phyloP scores from a whole-genome alignment of 2,329 filamentous ascomycete genomes.

The Colletotrichum sidae region DNA sequence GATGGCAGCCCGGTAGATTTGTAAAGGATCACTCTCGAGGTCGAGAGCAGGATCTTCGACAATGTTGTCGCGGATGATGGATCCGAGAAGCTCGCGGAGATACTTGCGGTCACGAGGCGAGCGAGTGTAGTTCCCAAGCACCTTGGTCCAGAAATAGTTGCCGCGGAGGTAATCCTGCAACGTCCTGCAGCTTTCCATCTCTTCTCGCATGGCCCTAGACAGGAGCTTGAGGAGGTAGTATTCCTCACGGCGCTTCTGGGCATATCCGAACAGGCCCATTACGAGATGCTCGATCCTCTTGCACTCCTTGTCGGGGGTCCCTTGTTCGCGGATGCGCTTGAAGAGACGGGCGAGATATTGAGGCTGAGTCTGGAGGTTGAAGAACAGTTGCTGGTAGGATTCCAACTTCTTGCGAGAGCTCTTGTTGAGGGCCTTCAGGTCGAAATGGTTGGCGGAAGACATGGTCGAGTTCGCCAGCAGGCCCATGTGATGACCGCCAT shows the following conservation, averaged over 20 bases:
- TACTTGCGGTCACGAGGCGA: constrained; percentile 94
- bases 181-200: constrained; percentile 78
- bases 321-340: constrained; percentile 83
- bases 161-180: constrained; percentile 89
- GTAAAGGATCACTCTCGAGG: constrained; percentile 95
- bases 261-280: constrained; percentile 97
- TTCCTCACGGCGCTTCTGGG: constrained; percentile 95
- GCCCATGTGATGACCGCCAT: constrained; percentile 87
- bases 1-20: constrained; percentile 95
- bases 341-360: constrained; percentile 94
- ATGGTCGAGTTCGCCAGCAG: constrained; percentile 91
- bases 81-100: constrained; percentile 85
- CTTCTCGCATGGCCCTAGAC: constrained; percentile 83
- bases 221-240: constrained; percentile 96
- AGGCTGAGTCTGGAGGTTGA: constrained; percentile 95
- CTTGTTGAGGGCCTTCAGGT: constrained; percentile 97
- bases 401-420: constrained; percentile 95
- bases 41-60: constrained; percentile 92
- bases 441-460: constrained; percentile 89
- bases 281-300: constrained; percentile 93
- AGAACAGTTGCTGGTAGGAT: constrained; percentile 97
- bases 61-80: constrained; percentile 89
- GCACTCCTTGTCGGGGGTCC: constrained; percentile 88
- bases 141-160: constrained; percentile 92
- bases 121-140: constrained; percentile 88